Evolutionary conservation across 129 eudicot species (phyloP).

Genomic region (Daucus carota): DH1_v3.0 NC_030381.2:41042001-41042500

Average conservation of each 20-base stretch:
- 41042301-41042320: too few relatives aligned
- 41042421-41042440: neutral
- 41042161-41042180: neutral
- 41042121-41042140: neutral
- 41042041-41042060: conserved; percentile 33
- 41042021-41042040: conserved; percentile 59
- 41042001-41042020: conserved; percentile 20
- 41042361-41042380: neutral
- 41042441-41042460: neutral
- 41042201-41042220: too few relatives aligned
- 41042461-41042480: neutral
- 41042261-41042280: neutral
- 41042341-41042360: neutral
- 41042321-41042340: neutral
- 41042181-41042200: neutral
- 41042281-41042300: neutral
- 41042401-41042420: neutral
- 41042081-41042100: conserved; percentile 55
- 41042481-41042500: neutral
- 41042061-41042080: conserved; percentile 25
- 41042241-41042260: neutral
- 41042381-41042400: neutral
- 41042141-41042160: neutral
- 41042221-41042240: neutral
- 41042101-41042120: conserved; percentile 43